A percentile compares a stretch with the other conserved stretches of the same genome.
phyloP scores from a whole-genome alignment of 495 filamentous ascomycete genomes.

The Beverwykella pulmonaria region DNA sequence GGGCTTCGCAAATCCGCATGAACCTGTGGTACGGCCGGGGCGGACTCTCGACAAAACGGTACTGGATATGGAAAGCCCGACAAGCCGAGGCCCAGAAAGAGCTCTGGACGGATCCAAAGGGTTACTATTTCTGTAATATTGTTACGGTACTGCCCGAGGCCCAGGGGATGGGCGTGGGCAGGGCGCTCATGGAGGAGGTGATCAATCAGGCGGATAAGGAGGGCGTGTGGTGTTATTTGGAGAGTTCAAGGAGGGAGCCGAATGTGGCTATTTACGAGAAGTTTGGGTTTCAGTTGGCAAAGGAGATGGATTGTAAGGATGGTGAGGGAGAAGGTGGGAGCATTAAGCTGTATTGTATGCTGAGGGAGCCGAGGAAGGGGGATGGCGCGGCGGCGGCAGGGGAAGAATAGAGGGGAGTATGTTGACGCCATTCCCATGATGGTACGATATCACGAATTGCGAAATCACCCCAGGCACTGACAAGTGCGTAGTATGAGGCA shows the following conservation, averaged over 20 bases:
- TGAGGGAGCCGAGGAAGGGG: constrained; percentile 49
- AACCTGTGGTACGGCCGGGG: constrained; percentile 67
- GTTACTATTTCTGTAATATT: constrained; percentile 74
- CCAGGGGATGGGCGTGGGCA: constrained; percentile 63
- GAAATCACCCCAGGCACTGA: too few species aligned
- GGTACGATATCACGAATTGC: background rate
- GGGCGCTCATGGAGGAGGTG: constrained; percentile 60
- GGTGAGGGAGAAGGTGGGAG: constrained; percentile 57
- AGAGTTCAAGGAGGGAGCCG: constrained; percentile 63
- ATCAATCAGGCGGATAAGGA: constrained; percentile 62
- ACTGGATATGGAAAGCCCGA: constrained; percentile 66
- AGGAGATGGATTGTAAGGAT: constrained; percentile 66
- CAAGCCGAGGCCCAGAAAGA: constrained; percentile 59
- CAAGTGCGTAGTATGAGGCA: too few species aligned
- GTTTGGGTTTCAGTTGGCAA: constrained; percentile 64
- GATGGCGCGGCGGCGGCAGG: background rate
- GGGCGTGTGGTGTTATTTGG: constrained; percentile 64
- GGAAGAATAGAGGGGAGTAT: background rate
- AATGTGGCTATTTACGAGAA: constrained; percentile 68
- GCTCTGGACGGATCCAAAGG: constrained; percentile 61
- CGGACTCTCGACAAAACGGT: constrained; percentile 64
- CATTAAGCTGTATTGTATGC: constrained; percentile 55
- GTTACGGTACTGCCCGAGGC: constrained; percentile 63
- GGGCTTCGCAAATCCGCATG: constrained; percentile 60
- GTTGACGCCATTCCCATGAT: background rate